A percentile compares a stretch with the other conserved stretches of the same genome.
Conservation (phyloP, 139 green algal genomes). For the Chlorella sorokiniana region DNA sequence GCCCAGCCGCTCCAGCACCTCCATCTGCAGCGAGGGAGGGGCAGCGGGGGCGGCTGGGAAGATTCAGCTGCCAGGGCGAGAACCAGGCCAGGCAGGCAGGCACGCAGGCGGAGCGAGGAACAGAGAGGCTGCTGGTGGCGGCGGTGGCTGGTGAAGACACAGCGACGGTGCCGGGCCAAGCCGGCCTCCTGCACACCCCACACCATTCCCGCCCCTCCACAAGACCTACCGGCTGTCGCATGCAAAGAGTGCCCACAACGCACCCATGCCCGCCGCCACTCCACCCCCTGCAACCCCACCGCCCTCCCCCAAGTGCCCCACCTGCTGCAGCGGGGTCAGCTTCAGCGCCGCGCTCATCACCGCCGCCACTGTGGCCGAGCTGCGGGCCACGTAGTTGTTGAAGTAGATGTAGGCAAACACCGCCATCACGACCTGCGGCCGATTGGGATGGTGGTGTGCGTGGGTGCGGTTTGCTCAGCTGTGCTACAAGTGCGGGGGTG, state of each 20-base stretch:
- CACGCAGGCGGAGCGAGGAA: no score
- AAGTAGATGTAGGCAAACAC: slow-evolving; percentile 96
- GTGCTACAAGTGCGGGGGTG: not conserved
- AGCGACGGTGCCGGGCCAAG: no score
- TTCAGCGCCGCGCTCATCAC: slow-evolving; percentile 14
- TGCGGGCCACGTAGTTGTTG: slow-evolving; percentile 77
- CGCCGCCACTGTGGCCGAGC: slow-evolving; percentile 48
- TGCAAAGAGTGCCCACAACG: not conserved
- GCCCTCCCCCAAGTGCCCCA: not conserved
- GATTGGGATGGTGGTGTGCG: no score
- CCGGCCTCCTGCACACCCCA: no score
- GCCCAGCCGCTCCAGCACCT: slow-evolving; percentile 35
- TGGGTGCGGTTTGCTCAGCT: no score
- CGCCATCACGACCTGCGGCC: slow-evolving; percentile 92
- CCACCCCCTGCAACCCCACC: not conserved
- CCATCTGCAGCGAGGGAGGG: slow-evolving; percentile 7
- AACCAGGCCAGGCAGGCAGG: not conserved
- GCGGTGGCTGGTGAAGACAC: no score
- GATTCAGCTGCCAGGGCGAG: not conserved
- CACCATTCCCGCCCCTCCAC: no score
- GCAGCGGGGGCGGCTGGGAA: not conserved
- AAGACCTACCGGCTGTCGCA: no score
- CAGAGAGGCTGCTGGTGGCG: no score
- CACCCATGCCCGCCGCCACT: not conserved
- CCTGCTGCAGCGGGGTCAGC: slow-evolving; percentile 30